phyloP scores from a whole-genome alignment of 495 filamentous ascomycete species.

The Staphylotrichum longicolle region DNA sequence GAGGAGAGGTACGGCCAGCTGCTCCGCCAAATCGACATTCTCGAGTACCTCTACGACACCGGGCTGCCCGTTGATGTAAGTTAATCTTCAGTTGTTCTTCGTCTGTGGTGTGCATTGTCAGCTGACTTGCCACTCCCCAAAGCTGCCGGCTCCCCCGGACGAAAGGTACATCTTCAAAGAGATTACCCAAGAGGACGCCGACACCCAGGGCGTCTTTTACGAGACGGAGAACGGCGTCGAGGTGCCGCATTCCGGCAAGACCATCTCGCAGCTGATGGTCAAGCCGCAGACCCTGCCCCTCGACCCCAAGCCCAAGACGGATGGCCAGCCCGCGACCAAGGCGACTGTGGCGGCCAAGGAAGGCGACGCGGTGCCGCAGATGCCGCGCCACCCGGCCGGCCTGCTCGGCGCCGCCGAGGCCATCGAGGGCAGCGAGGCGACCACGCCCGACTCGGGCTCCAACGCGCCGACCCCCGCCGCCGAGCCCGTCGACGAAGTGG shows the following conservation, averaged over 20 bases:
- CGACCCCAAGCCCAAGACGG: conserved; percentile 42
- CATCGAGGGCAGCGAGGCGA: conserved; percentile 33
- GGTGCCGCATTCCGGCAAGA: conserved; percentile 36
- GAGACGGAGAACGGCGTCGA: conserved; percentile 34
- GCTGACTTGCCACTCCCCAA: conserved; percentile 17
- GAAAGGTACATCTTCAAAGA: conserved; percentile 35
- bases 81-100: conserved; percentile 12
- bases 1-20: conserved; percentile 41
- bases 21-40: conserved; percentile 33
- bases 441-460: conserved; percentile 36
- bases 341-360: conserved; percentile 29
- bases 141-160: conserved; percentile 36
- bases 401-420: conserved; percentile 44
- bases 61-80: conserved; percentile 43
- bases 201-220: conserved; percentile 31
- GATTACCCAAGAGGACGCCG: conserved; percentile 34
- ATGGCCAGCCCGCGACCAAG: conserved; percentile 42
- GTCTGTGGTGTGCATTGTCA: not conserved
- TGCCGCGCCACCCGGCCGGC: conserved; percentile 41
- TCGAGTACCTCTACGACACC: conserved; percentile 39
- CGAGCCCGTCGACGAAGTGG: conserved; percentile 25
- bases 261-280: conserved; percentile 29
- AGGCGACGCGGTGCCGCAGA: conserved; percentile 26
- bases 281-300: conserved; percentile 26
- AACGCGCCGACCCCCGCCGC: conserved; percentile 43